Evolutionary conservation across 805 yeast genomes (phyloP).

Genomic region (Yarrowia sp.): DNA sequence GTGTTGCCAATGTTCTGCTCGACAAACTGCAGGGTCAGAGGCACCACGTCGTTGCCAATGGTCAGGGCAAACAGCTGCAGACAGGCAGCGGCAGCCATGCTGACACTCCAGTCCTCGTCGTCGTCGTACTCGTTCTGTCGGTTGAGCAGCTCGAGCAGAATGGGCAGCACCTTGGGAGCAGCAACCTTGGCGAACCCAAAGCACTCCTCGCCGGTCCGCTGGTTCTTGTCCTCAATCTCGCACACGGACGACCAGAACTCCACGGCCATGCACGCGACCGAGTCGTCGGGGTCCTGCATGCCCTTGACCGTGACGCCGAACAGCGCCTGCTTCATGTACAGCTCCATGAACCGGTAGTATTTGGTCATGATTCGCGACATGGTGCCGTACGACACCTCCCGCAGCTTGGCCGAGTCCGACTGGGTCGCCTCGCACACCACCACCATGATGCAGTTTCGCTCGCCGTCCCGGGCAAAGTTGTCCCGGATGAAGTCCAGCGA

Average conservation of each 20-base stretch:
- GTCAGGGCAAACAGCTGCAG: conserved; percentile 91
- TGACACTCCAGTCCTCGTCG: conserved; percentile 92
- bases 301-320: conserved; percentile 86
- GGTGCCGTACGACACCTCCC: conserved; percentile 95
- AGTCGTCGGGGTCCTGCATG: conserved; percentile 83
- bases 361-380: conserved; percentile 88
- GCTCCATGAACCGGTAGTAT: conserved; percentile 87
- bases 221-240: conserved; percentile 78
- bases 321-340: conserved; percentile 96
- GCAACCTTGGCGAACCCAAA: conserved; percentile 89
- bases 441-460: conserved; percentile 96
- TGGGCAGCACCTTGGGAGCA: conserved; percentile 83
- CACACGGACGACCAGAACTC: conserved; percentile 99
- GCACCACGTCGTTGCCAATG: conserved; percentile 84
- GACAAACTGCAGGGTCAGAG: conserved; percentile 84
- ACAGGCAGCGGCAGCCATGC: conserved; percentile 99
- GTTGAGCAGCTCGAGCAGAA: conserved; percentile 76
- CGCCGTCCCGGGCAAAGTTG: conserved; percentile 92
- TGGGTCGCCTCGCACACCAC: conserved; percentile 99
- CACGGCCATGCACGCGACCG: conserved; percentile 96
- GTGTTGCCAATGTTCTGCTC: conserved; percentile 67
- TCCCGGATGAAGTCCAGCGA: conserved; percentile 87
- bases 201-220: conserved; percentile 50
- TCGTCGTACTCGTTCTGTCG: conserved; percentile 92
- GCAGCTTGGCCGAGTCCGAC: conserved; percentile 77